Evolutionary conservation across 129 eudicot species (phyloP).

Genomic region (Chrysanthemum seticuspe): DNA sequence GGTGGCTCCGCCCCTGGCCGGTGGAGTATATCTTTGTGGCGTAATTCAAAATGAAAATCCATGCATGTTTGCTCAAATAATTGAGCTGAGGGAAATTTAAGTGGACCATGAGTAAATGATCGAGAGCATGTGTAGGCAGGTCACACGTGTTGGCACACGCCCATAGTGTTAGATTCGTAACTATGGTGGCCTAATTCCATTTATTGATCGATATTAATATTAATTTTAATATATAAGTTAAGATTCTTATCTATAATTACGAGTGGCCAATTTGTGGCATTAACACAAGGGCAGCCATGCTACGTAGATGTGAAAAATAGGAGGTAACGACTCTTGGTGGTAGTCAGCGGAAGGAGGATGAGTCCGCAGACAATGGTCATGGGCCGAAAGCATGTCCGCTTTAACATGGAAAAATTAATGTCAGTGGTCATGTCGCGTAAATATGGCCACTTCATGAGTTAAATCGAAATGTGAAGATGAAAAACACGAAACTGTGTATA

Average conservation of each 20-base stretch:
- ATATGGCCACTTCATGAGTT: too few relatives aligned
- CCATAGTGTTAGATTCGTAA: constrained; percentile 26
- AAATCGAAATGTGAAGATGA: too few relatives aligned
- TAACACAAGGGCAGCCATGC: too few relatives aligned
- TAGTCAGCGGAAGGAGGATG: too few relatives aligned
- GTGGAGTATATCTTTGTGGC: constrained; percentile 17
- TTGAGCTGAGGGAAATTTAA: constrained; percentile 7
- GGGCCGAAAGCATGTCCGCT: too few relatives aligned
- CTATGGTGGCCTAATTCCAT: constrained; percentile 12
- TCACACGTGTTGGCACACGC: constrained; percentile 37
- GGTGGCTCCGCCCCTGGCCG: not conserved
- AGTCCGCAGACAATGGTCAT: too few relatives aligned
- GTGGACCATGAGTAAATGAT: constrained; percentile 11
- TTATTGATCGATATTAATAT: not conserved
- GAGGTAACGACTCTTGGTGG: too few relatives aligned
- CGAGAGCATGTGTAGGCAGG: constrained; percentile 12
- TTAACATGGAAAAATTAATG: too few relatives aligned
- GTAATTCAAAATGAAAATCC: not conserved
- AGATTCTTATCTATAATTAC: not conserved
- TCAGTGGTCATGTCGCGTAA: too few relatives aligned
- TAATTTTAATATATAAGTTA: not conserved
- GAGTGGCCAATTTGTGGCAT: not conserved
- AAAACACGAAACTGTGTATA: too few relatives aligned
- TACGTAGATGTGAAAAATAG: too few relatives aligned
- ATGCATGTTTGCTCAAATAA: constrained; percentile 11